Evolutionary conservation across 371 early-diverging fungal species (phyloP), one percentile per base, ranked within the genome.

Genomic region (Funneliformis caledonium): DNA sequence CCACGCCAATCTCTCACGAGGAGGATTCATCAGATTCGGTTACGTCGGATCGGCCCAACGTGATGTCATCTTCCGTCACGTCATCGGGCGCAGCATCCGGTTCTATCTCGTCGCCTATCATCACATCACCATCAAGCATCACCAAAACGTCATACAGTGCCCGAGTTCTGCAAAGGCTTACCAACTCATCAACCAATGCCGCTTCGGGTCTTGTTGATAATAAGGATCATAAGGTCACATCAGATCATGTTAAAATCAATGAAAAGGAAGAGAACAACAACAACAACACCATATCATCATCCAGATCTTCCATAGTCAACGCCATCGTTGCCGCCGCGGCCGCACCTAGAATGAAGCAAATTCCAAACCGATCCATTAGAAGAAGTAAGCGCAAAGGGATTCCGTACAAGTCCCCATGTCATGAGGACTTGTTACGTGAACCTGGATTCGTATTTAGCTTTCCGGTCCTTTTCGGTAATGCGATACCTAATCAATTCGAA

Each of bases 401-500:
- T 45, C 79, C 79, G 52, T 26, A 37, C 56, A 67, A 50, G 48
- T 68, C 79, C 7, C 79, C 79, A 52, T 33, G 69, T 69, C 70
- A 33, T n/a, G 68, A 42, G n/a, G 79, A 78, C 26, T 9, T 65
- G 0, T 31, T 56, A 42, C 4, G 33, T 19, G 70, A 69, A 33
- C 79, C 79, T 68, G 79, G 79, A 26, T 69, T 78, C 16, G 69
- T 78, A 26, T 78, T 78, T 69, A 47, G 79, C 11, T 78, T 78
- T 56, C 79, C 79, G 10, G 56, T 69, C 2, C 33, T 78, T 19
- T 78, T 78, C 45, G 31, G 14, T 42, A 33, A 33, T 12, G 31
- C 67, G 7, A 19, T 56, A 56, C 61, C 76, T 4, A 70, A 70
- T 10, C 14, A 37, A 22, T 22, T 50, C 14, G 42, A 68, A 19